A percentile compares a stretch with the other conserved stretches of the same genome.
These are phyloP conservation scores for Mercurialis annua DNA, from an alignment of 345 rosid species.

Conservation along the genomic window DNA sequence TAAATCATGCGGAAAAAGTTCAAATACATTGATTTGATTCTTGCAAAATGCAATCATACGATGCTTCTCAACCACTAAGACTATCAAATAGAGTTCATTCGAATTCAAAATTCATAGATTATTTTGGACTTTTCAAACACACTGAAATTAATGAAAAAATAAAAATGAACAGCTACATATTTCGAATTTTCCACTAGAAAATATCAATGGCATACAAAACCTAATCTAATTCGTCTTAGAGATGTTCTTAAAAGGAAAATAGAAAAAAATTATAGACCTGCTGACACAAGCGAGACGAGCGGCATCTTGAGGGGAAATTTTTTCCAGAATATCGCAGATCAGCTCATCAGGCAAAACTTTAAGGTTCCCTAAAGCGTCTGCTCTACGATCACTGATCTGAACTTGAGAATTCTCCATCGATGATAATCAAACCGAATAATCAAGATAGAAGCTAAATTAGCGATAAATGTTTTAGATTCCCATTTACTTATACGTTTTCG, in stretches of 20 bases:
- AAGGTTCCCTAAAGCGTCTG: conserved; percentile 67
- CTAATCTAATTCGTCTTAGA: no score
- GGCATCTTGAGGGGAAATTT: conserved; percentile 65
- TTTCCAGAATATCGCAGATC: conserved; percentile 53
- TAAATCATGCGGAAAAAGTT: no score
- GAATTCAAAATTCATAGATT: no score
- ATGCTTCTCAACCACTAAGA: no score
- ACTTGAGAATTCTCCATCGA: conserved; percentile 19
- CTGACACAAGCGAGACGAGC: conserved; percentile 83
- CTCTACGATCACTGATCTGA: conserved; percentile 53
- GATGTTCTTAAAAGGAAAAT: neutral
- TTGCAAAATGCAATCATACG: neutral
- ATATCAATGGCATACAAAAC: no score
- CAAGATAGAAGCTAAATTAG: neutral
- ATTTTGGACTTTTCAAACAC: no score
- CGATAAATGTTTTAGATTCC: conserved; percentile 1
- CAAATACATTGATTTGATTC: no score
- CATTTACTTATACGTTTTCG: no score
- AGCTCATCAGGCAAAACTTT: conserved; percentile 69
- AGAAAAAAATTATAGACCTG: conserved; percentile 52
- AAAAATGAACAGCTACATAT: no score
- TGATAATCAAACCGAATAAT: neutral
- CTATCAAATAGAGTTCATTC: no score
- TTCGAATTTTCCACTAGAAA: no score
- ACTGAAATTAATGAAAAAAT: no score